Evolutionary conservation across 2,329 filamentous ascomycete genomes (phyloP).

Genomic region (Aspergillus brasiliensis): DNA sequence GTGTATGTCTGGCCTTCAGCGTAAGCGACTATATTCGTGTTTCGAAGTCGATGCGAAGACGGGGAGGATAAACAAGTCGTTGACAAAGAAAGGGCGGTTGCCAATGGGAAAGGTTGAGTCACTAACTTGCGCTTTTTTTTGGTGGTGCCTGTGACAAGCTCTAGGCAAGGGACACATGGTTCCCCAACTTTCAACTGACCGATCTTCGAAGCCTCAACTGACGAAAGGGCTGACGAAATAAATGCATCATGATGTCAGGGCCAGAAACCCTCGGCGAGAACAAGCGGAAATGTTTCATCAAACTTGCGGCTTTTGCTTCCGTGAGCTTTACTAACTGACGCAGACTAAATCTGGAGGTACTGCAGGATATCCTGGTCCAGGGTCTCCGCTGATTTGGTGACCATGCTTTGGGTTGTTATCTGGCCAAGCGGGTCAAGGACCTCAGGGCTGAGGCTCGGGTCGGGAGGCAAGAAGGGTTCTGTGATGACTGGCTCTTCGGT

Average conservation of each 20-base stretch:
- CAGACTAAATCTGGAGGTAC: slow-evolving; percentile 2
- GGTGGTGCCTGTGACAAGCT: background rate
- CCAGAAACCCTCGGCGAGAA: background rate
- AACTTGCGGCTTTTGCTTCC: background rate
- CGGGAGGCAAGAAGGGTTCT: background rate
- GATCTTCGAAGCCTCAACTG: background rate
- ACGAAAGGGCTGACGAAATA: background rate
- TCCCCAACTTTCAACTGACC: background rate
- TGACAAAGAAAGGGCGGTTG: background rate
- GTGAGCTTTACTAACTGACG: background rate
- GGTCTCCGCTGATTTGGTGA: background rate
- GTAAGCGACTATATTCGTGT: background rate
- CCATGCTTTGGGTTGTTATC: background rate
- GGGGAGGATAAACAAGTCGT: background rate
- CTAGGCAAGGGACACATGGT: background rate
- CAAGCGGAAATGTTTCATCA: background rate
- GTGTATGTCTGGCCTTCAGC: background rate
- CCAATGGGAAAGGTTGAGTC: background rate
- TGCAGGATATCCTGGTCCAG: slow-evolving; percentile 5
- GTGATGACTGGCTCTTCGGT: background rate
- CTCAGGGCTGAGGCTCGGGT: background rate
- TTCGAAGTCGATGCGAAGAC: background rate
- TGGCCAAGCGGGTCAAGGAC: background rate
- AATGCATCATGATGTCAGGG: slow-evolving; percentile 9
- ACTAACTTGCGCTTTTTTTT: background rate